These are phyloP conservation scores for Cyanodermella asteris DNA, from an alignment of 2,329 filamentous ascomycete genomes.

Conservation along the genomic window DNA sequence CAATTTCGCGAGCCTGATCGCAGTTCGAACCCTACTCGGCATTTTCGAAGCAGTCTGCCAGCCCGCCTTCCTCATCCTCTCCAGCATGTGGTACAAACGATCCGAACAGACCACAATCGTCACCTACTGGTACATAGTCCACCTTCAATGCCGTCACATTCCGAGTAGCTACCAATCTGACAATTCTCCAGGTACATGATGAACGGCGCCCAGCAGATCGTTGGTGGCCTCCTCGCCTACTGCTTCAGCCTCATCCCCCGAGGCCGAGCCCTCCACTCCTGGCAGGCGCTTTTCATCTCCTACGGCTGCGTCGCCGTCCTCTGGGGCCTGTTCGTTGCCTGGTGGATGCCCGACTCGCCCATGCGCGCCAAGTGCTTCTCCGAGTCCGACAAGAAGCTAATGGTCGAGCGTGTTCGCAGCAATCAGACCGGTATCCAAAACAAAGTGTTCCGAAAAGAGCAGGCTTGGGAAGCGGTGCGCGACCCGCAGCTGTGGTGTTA, in stretches of 20 bases:
- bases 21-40: conserved; percentile 34
- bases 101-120: conserved; percentile 33
- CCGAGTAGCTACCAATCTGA: no score
- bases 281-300: conserved; percentile 28
- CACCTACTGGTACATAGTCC: conserved; percentile 16
- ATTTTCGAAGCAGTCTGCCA: conserved; percentile 37
- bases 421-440: conserved; percentile 37
- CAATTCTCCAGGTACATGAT: no score
- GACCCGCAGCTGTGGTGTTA: conserved; percentile 31
- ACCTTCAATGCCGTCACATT: conserved; percentile 37
- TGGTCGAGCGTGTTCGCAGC: conserved; percentile 1
- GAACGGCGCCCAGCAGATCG: no score
- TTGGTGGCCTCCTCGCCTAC: conserved; percentile 24
- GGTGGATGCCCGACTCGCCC: conserved; percentile 27
- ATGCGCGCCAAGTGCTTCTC: conserved; percentile 16
- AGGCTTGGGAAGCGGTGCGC: conserved; percentile 26
- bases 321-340: conserved; percentile 18
- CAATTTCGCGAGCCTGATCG: conserved; percentile 29
- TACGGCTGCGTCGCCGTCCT: conserved; percentile 24
- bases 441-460: conserved; percentile 12
- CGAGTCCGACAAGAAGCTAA: neutral
- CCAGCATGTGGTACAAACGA: conserved; percentile 34
- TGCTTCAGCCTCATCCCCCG: conserved; percentile 26
- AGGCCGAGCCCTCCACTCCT: conserved; percentile 16
- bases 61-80: conserved; percentile 38